Base-by-base conservation (phyloP, 2,329 filamentous ascomycete species). In the Dothideomycetes sp. region DNA sequence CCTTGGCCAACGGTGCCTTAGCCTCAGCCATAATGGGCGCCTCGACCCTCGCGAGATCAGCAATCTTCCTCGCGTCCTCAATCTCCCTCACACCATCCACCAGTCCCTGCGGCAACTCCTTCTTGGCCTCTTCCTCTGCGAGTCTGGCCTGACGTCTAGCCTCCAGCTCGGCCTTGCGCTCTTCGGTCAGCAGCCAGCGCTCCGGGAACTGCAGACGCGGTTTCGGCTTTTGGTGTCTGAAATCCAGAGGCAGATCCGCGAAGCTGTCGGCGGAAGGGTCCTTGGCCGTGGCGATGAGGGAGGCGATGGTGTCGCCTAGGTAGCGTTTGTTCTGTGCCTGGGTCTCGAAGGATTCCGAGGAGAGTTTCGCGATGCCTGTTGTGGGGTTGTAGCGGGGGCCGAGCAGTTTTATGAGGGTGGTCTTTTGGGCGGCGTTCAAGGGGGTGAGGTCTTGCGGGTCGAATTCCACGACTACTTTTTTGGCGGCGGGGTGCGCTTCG, bases 271-370 rank as follows among this genome's bases (percentile, higher is more conserved):
- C 74, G n/a, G 45, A 43, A 17, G 73, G 68, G 55, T 94, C 81
- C 69, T 79, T 57, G 43, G 88, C 86, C 56, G 85, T 79, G 5
- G 66, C 68, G 43, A 98, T 65, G 48, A 98, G 65, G 36, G 70
- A 75, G 47, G 81, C 70, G 36, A 96, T 75, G 36, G 86, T 62
- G 52, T 94, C 85, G 38, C 78, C 81, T 16, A 98, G 71, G 59
- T 91, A 91, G n/a, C 85, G 79, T 72, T 96, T 98, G 69, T 98
- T 98, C 67, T 96, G 88, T 14, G 88, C 85, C 56, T 86, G 82
- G 40, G 88, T 84, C 56, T 85, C 78, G 60, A 83, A 94, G 17
- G 45, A 49, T 62, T 96, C 91, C 65, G 83, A 84, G 57, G 83
- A 87, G 73, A 98, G 94, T 64, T 84, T 87, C 52, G 95, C 70